phyloP scores from a whole-genome alignment of 2,329 filamentous ascomycete species.

The Plenodomus lindquistii region DNA sequence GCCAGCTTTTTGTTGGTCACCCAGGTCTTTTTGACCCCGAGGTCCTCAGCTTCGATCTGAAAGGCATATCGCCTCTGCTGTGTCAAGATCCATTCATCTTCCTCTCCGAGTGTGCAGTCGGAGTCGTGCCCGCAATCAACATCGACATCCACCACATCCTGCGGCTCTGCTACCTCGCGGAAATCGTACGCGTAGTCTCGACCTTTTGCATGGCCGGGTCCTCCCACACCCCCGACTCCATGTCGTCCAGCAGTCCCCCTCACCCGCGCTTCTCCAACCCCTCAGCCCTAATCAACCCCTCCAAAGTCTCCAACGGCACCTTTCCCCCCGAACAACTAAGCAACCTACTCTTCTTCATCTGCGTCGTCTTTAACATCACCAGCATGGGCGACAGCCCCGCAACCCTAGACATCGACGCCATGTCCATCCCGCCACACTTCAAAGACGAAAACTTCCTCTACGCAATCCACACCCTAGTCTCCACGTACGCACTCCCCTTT shows the following conservation, averaged over 20 bases:
- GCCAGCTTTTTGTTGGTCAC: slow-evolving; percentile 70
- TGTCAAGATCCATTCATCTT: slow-evolving; percentile 76
- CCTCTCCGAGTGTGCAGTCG: slow-evolving; percentile 76
- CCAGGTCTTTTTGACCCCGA: slow-evolving; percentile 46
- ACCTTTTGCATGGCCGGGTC: slow-evolving; percentile 48
- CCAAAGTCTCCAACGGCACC: slow-evolving; percentile 25
- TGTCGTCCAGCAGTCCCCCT: neutral
- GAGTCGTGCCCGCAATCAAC: slow-evolving; percentile 67
- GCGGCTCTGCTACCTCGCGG: slow-evolving; percentile 84
- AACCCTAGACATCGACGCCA: slow-evolving; percentile 29
- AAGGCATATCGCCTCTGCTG: slow-evolving; percentile 59
- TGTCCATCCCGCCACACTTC: slow-evolving; percentile 26
- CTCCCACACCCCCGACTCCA: neutral
- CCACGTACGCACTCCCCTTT: slow-evolving; percentile 87
- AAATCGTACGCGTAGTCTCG: slow-evolving; percentile 80
- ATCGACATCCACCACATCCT: slow-evolving; percentile 80
- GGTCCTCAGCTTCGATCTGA: slow-evolving; percentile 49
- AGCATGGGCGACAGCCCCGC: slow-evolving; percentile 27
- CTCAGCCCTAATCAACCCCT: slow-evolving; percentile 31
- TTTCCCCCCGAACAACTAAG: slow-evolving; percentile 34
- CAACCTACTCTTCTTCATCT: slow-evolving; percentile 37
- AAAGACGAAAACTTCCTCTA: slow-evolving; percentile 38
- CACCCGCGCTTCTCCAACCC: slow-evolving; percentile 12
- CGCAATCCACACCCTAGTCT: slow-evolving; percentile 54
- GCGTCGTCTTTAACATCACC: slow-evolving; percentile 34